Evolutionary conservation across 2,329 filamentous ascomycete species (phyloP), one percentile per base, ranked within the genome.

Genomic region (Fusarium pseudograminearum): DNA sequence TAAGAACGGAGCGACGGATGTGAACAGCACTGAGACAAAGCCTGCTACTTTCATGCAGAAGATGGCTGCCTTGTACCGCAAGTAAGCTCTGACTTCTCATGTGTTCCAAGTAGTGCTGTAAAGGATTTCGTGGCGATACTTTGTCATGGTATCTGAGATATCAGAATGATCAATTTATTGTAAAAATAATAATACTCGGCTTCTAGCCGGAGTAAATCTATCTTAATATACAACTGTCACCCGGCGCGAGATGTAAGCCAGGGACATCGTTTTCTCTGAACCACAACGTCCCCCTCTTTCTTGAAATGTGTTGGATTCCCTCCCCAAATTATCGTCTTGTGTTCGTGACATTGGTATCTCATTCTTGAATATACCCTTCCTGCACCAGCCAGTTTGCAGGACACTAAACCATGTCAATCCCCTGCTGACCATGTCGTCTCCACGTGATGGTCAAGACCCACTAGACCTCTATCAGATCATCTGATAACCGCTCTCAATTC

Each of bases 401-500:
- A 24, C 11, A 20, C 12, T 0, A 12, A 2, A 14, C 10, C 14
- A 16, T 15, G 7, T 8, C 7, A 47, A n/a, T 24, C 16, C 10
- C 34, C 12, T 11, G 40, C 57, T 30, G 58, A 41, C 57, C 38
- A 7, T 22, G 30, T n/a, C 38, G 30, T 16, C 38, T 9, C 20
- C 51, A 62, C 61, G 61, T 64, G 59, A 64, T 24, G 2, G 18
- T 3, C n/a, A 40, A 38, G 61, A 64, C 59, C 61, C 61, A 64
- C 61, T 9, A 18, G 24, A 40, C 42, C 26, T 48, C 50, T 57
- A 64, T 64, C 61, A 64, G 61, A 64, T 58, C 59, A 64, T 64
- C 61, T 57, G 44, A 64, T 64, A 64, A 34, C 40, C 24, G 16
- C 22, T 36, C 22, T 8, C 16, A 4, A 18, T 16, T 16, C 18